Evolutionary conservation across 257 asterid species (phyloP), one percentile per base, ranked within the genome.

Genomic region (Osmanthus fragrans): DNA sequence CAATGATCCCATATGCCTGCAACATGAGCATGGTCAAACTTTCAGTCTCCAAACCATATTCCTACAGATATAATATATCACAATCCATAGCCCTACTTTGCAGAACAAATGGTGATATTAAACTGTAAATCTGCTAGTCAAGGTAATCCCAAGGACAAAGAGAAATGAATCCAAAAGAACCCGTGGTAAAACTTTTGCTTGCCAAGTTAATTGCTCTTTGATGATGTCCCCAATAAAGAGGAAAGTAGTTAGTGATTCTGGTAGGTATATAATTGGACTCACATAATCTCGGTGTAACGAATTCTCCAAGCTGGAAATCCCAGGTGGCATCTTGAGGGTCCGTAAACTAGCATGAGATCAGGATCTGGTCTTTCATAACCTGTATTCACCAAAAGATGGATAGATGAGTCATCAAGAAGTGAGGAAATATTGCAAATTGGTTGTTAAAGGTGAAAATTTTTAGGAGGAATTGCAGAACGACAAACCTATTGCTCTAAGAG

Each of bases 301-400:
- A 91, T 80, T 86, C 97, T 91, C 98, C 98, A 94, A 30, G 97
- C 90, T 12, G 97, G 98, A 83, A 92, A 94, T 29, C 98, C 98
- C 67, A 91, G 81, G 84, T 94, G 97, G 88, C 98, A 90, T 88
- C 99, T 89, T 76, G 89, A 88, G 64, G 96, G 96, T 30, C 92
- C 99, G 73, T 93, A 95, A 79, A 95, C 80, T 80, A 95, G 85
- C 86, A 95, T 82, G 81, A 95, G 91, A 83, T 95, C 98, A 30
- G 56, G 56, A 47, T 47, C 56, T 15, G 56, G 4, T 3, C n/a
- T 47, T 47, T 16, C 6, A 73, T 81, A 86, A 76, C 99, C 99
- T 93, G 84, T 36, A 81, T 78, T 77, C 83, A 78, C 73, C 81
- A 79, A 79, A 76, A 80, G 30, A 60, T 19, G 40, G 23, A 33